Percentiles rank a stretch among this genome's conserved stretches.
These are phyloP conservation scores for Blastomyces silverae DNA, from an alignment of 2,329 filamentous ascomycete species.

Conservation along the genomic window DNA sequence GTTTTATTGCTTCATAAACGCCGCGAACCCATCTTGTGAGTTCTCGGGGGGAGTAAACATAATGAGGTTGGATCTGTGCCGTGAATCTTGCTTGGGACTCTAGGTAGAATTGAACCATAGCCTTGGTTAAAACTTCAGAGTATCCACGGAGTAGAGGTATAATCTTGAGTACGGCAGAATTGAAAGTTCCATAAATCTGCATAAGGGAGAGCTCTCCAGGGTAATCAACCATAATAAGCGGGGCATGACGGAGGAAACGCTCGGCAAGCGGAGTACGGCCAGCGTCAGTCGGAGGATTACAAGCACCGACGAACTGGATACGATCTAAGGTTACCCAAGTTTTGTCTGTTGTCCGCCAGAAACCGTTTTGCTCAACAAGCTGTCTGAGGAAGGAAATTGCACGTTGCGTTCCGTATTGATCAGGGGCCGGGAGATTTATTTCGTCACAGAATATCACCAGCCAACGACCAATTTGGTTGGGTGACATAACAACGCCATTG, in stretches of 20 bases:
- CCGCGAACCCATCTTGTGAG: slow-evolving; percentile 96
- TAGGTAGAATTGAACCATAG: slow-evolving; percentile 95
- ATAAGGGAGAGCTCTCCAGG: slow-evolving; percentile 88
- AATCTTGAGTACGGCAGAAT: slow-evolving; percentile 91
- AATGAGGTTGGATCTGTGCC: slow-evolving; percentile 93
- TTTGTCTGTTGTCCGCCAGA: slow-evolving; percentile 97
- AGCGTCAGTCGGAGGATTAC: slow-evolving; percentile 95
- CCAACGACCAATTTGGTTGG: slow-evolving; percentile 95
- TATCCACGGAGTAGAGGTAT: slow-evolving; percentile 92
- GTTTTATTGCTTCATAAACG: slow-evolving; percentile 92
- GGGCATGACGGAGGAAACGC: slow-evolving; percentile 89
- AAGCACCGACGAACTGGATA: slow-evolving; percentile 98
- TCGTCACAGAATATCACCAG: slow-evolving; percentile 98
- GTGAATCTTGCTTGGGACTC: slow-evolving; percentile 94
- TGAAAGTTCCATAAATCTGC: slow-evolving; percentile 99
- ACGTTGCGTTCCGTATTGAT: slow-evolving; percentile 94
- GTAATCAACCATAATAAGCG: slow-evolving; percentile 99
- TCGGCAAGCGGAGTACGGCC: slow-evolving; percentile 91
- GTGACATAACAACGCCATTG: slow-evolving; percentile 90
- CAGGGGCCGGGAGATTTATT: slow-evolving; percentile 95
- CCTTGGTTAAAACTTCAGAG: slow-evolving; percentile 84
- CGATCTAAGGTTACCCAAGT: slow-evolving; percentile 96
- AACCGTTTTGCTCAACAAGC: slow-evolving; percentile 96
- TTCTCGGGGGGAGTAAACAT: slow-evolving; percentile 98
- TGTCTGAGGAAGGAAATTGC: slow-evolving; percentile 97